Base-by-base conservation (phyloP, 371 early-diverging fungal species). In the Catenaria anguillulae region DNA sequence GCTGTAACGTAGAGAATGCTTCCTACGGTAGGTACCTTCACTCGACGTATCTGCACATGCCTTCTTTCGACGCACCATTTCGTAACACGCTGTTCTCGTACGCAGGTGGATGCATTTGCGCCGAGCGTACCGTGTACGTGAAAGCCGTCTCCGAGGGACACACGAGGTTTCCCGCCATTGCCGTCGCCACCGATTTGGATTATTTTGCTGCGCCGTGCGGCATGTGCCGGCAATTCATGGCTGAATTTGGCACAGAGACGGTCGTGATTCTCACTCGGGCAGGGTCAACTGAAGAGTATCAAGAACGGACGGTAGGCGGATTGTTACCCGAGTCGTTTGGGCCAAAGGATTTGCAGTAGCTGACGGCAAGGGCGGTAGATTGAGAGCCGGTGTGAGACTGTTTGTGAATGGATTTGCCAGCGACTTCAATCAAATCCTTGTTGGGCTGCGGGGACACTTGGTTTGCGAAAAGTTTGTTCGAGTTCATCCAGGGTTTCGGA, bases 1-100 rank as follows among this genome's bases (percentile, higher is more conserved):
- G 90, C 29, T 83, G 84, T 63, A 91, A 91, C 66, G 80, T 91
- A 46, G 91, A 91, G 65, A 88, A 86, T 65, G 84, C 87, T 5
- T 83, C 84, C 1, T 89, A 84, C 64, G n/a, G n/a, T n/a, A n/a
- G n/a, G n/a, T n/a, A n/a, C n/a, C n/a, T n/a, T n/a, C n/a, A n/a
- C n/a, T n/a, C n/a, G n/a, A n/a, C n/a, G n/a, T n/a, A n/a, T n/a
- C n/a, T n/a, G n/a, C n/a, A n/a, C n/a, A n/a, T n/a, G n/a, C n/a
- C n/a, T n/a, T n/a, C n/a, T n/a, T n/a, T n/a, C n/a, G n/a, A n/a
- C n/a, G n/a, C n/a, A n/a, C n/a, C n/a, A n/a, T n/a, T n/a, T n/a
- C n/a, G n/a, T n/a, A n/a, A n/a, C n/a, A n/a, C n/a, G n/a, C n/a
- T n/a, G n/a, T n/a, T n/a, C n/a, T n/a, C n/a, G n/a, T n/a, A n/a